Evolutionary conservation across 2,329 filamentous ascomycete species (phyloP).

Genomic region (Rutstroemia sp.): DNA sequence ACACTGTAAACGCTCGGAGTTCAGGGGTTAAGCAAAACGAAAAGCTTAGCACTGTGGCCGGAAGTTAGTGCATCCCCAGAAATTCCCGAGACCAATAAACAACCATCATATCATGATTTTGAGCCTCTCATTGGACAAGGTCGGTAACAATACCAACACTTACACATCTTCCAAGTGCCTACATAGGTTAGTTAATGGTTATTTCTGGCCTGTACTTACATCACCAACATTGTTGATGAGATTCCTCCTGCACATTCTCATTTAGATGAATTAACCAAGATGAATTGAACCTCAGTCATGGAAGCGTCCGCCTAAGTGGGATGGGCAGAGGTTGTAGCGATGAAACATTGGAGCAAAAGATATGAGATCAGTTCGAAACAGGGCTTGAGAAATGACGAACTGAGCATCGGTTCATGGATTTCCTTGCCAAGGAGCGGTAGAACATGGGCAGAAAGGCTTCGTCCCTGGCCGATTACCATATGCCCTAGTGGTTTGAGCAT

Average conservation of each 20-base stretch:
- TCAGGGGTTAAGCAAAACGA: slow-evolving; percentile 4
- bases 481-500: not conserved
- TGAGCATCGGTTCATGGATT: not conserved
- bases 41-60: not conserved
- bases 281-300: not conserved
- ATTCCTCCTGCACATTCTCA: not conserved
- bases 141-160: no score
- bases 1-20: not conserved
- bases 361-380: not conserved
- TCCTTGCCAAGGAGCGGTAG: no score
- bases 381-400: not conserved
- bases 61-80: not conserved
- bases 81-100: no score
- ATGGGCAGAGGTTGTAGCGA: not conserved
- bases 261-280: not conserved
- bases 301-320: no score
- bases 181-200: not conserved
- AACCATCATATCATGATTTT: no score
- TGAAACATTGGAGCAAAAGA: not conserved
- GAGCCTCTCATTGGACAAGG: no score
- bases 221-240: not conserved
- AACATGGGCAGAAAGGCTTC: no score
- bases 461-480: no score
- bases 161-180: not conserved
- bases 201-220: not conserved